Evolutionary conservation across 768 basidiomycete genomes (phyloP).

Genomic region (Tulasnella sp.): DNA sequence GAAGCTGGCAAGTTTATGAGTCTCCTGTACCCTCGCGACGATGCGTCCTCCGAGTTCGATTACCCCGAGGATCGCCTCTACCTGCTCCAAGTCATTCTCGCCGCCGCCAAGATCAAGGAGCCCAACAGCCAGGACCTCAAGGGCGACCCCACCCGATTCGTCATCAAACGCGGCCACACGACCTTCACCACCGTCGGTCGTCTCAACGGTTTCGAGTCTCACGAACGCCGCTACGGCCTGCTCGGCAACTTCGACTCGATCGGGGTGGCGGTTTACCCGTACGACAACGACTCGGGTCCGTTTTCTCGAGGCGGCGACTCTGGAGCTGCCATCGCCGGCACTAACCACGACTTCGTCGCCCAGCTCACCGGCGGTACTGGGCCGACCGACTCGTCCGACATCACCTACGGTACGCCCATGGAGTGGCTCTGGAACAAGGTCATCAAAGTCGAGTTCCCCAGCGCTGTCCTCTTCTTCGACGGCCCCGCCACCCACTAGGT

Average conservation of each 20-base stretch:
- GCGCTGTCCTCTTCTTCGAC: constrained; percentile 10
- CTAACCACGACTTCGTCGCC: constrained; percentile 13
- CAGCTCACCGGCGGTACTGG: constrained; percentile 31
- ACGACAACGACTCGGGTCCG: constrained; percentile 32
- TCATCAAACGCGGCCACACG: constrained; percentile 40
- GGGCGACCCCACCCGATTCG: constrained; percentile 37
- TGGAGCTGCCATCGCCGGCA: constrained; percentile 32
- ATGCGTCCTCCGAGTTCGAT: constrained; percentile 40
- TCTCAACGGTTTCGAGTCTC: constrained; percentile 41
- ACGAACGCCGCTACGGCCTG: constrained; percentile 38
- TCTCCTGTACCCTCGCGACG: constrained; percentile 25
- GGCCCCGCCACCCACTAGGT: background rate
- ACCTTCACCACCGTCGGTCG: constrained; percentile 42
- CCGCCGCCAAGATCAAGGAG: constrained; percentile 38
- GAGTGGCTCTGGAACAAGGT: constrained; percentile 32
- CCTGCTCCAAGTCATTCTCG: constrained; percentile 40
- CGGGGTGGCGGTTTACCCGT: constrained; percentile 24
- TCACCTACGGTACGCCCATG: constrained; percentile 27
- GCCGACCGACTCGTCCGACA: constrained; percentile 29
- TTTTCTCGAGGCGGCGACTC: constrained; percentile 34
- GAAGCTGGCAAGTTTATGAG: constrained; percentile 32
- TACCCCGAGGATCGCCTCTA: constrained; percentile 42
- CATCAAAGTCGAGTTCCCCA: constrained; percentile 1
- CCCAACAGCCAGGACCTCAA: constrained; percentile 41
- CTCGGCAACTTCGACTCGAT: constrained; percentile 36